These are phyloP conservation scores for Lactarius deliciosus DNA, from an alignment of 768 basidiomycete species.

Conservation along the genomic window DNA sequence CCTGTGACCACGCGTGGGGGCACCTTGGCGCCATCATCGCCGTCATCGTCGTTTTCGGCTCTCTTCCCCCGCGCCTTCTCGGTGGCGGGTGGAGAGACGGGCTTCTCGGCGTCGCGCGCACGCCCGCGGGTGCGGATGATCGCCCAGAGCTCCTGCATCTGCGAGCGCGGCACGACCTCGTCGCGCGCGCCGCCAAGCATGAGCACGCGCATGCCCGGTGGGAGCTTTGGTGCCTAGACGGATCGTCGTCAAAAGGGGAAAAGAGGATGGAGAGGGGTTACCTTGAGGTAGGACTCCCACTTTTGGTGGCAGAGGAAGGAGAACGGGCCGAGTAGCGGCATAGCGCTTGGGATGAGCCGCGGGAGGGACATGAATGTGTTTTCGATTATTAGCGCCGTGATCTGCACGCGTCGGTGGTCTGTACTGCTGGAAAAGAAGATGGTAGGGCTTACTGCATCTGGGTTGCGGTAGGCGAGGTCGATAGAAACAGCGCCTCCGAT, in stretches of 20 bases:
- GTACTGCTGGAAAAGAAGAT: neutral
- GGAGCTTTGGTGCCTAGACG: slow-evolving; percentile 45
- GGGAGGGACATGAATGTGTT: slow-evolving; percentile 91
- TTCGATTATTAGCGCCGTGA: slow-evolving; percentile 81
- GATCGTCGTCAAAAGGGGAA: slow-evolving; percentile 38
- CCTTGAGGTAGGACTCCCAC: slow-evolving; percentile 77
- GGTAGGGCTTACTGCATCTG: slow-evolving; percentile 55
- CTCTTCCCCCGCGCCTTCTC: slow-evolving; percentile 11
- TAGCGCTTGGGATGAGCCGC: slow-evolving; percentile 72
- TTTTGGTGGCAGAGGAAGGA: slow-evolving; percentile 83
- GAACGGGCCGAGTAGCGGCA: slow-evolving; percentile 72
- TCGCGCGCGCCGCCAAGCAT: slow-evolving; percentile 77
- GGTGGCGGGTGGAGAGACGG: neutral
- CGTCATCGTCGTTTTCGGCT: neutral
- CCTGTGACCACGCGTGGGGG: slow-evolving; percentile 25
- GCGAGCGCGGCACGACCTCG: slow-evolving; percentile 69
- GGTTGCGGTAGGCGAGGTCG: slow-evolving; percentile 79
- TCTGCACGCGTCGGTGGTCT: slow-evolving; percentile 43
- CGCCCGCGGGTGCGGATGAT: slow-evolving; percentile 40
- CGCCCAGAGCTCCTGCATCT: slow-evolving; percentile 76
- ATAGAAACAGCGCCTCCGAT: slow-evolving; percentile 94
- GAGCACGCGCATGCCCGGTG: slow-evolving; percentile 66
- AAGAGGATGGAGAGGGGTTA: slow-evolving; percentile 38
- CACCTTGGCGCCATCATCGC: slow-evolving; percentile 12
- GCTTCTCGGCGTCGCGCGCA: slow-evolving; percentile 8